phyloP scores from a whole-genome alignment of 2,329 filamentous ascomycete species.

The Aschersonia sp. region DNA sequence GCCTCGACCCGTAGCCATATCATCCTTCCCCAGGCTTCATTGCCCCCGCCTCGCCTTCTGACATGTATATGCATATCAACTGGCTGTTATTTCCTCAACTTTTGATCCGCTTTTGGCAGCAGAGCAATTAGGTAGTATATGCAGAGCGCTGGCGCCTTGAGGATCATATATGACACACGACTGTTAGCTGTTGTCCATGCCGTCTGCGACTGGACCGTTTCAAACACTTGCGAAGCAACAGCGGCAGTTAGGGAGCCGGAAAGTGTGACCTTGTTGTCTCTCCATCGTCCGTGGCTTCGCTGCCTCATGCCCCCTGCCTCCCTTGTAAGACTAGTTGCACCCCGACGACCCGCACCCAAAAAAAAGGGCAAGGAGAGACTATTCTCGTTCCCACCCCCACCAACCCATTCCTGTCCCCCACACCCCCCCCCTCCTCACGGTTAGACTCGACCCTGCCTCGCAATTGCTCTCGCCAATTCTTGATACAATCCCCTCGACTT shows the following conservation, averaged over 20 bases:
- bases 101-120: neutral
- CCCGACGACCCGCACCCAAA: neutral
- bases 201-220: neutral
- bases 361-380: slow-evolving; percentile 1
- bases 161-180: neutral
- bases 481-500: neutral
- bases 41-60: too few relatives aligned
- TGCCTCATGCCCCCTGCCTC: neutral
- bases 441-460: neutral
- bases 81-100: neutral
- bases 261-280: neutral
- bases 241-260: neutral
- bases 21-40: too few relatives aligned
- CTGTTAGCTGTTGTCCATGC: neutral
- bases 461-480: slow-evolving; percentile 1
- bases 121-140: neutral
- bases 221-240: neutral
- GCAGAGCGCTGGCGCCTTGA: too few relatives aligned
- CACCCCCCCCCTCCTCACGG: neutral
- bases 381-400: too few relatives aligned
- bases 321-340: neutral
- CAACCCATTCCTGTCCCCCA: too few relatives aligned
- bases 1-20: too few relatives aligned
- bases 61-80: too few relatives aligned
- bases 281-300: neutral